These are phyloP conservation scores for Cryphonectria carpinicola DNA, from an alignment of 2,329 filamentous ascomycete species.

Conservation along the genomic window DNA sequence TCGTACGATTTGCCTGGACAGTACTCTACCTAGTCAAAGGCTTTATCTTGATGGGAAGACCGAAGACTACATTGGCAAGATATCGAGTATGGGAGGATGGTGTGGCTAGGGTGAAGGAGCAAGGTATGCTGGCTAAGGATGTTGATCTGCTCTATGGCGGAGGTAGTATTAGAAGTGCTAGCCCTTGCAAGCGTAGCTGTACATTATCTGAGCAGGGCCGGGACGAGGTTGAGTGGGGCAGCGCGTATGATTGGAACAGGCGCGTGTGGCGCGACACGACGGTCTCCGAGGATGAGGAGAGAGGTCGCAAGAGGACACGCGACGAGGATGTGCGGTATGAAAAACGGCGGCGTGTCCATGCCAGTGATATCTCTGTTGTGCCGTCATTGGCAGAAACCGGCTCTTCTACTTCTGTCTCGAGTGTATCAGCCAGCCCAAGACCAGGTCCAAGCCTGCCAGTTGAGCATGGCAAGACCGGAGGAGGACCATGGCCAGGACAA, in stretches of 20 bases:
- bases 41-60: conserved; percentile 1
- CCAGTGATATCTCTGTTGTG: conserved; percentile 3
- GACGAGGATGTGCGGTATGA: background rate
- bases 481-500: background rate
- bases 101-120: conserved; percentile 2
- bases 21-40: conserved; percentile 2
- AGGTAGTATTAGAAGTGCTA: background rate
- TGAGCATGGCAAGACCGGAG: background rate
- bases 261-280: conserved; percentile 2
- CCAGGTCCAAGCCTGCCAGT: background rate
- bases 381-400: background rate
- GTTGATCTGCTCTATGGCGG: conserved; percentile 9
- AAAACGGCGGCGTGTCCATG: background rate
- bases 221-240: conserved; percentile 4
- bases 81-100: conserved; percentile 9
- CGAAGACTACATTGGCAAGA: conserved; percentile 2
- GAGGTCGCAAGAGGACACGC: background rate
- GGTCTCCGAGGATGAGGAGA: background rate
- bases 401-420: background rate
- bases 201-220: conserved; percentile 9
- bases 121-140: background rate
- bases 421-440: background rate
- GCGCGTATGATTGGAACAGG: conserved; percentile 1
- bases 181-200: conserved; percentile 1
- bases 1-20: conserved; percentile 3